phyloP scores from a whole-genome alignment of 2,329 filamentous ascomycete species.

The Trichoderma sp. region DNA sequence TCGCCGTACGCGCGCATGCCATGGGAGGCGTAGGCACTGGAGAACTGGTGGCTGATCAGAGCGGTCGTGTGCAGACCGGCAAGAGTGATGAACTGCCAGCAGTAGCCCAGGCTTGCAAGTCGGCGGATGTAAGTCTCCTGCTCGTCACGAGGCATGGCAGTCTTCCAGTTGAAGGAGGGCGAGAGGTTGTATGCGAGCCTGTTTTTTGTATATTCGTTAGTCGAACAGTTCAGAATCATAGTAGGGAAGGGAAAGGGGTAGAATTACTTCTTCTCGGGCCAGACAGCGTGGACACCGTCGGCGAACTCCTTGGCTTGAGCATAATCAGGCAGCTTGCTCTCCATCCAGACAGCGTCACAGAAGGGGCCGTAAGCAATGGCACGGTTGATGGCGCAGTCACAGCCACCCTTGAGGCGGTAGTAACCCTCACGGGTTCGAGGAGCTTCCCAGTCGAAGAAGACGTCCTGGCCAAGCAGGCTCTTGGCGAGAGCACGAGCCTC shows the following conservation, averaged over 20 bases:
- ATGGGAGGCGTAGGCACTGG: slow-evolving; percentile 71
- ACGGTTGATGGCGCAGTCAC: slow-evolving; percentile 84
- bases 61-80: slow-evolving; percentile 94
- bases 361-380: slow-evolving; percentile 90
- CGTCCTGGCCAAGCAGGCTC: slow-evolving; percentile 70
- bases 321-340: slow-evolving; percentile 93
- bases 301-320: slow-evolving; percentile 91
- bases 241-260: not conserved
- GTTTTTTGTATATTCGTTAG: slow-evolving; percentile 22
- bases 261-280: slow-evolving; percentile 90
- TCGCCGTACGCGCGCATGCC: slow-evolving; percentile 98
- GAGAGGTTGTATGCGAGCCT: slow-evolving; percentile 97
- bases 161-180: slow-evolving; percentile 99
- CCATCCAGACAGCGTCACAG: slow-evolving; percentile 98
- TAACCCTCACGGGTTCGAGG: slow-evolving; percentile 90
- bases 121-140: slow-evolving; percentile 97
- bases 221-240: not conserved
- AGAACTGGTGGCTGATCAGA: slow-evolving; percentile 85
- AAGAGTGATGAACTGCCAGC: slow-evolving; percentile 99
- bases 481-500: slow-evolving; percentile 80
- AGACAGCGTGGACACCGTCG: slow-evolving; percentile 86
- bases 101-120: slow-evolving; percentile 84
- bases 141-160: slow-evolving; percentile 84
- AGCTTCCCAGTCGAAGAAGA: slow-evolving; percentile 95
- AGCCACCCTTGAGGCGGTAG: slow-evolving; percentile 90